Conservation (phyloP, 352 stramenopile genomes). For the Paralagenidium karlingii region DNA sequence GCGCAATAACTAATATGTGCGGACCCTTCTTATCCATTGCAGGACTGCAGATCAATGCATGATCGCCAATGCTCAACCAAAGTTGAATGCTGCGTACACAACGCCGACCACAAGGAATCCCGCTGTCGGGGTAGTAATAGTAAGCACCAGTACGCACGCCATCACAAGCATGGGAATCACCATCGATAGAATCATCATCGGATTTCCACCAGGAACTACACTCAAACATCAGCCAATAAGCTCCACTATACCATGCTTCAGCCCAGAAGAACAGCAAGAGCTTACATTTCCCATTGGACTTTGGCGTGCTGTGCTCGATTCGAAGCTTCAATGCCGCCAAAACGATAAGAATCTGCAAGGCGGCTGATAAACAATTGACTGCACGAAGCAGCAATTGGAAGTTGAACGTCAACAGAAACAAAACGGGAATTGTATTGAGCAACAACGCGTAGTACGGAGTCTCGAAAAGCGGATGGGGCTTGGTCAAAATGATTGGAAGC, state of each 20-base stretch:
- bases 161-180: conserved; percentile 26
- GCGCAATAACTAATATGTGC: too few species aligned
- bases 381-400: conserved; percentile 71
- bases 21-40: too few species aligned
- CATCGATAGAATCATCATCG: conserved; percentile 15
- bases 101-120: too few species aligned
- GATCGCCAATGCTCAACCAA: too few species aligned
- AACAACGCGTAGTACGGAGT: conserved; percentile 19
- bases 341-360: conserved; percentile 83
- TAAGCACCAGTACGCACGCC: conserved; percentile 22
- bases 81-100: too few species aligned
- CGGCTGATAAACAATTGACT: conserved; percentile 85
- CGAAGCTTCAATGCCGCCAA: conserved; percentile 81
- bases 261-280: too few species aligned
- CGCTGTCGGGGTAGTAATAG: too few species aligned
- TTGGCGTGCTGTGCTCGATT: conserved; percentile 38
- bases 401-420: conserved; percentile 30
- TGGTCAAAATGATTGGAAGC: conserved; percentile 69
- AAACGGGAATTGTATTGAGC: conserved; percentile 18
- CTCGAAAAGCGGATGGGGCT: conserved; percentile 16
- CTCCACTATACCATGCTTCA: too few species aligned
- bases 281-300: too few species aligned
- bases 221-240: too few species aligned
- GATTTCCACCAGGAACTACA: conserved; percentile 29
- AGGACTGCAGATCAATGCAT: too few species aligned